Evolutionary conservation across 1,139 yeast species (phyloP).

Genomic region (Suhomyces chickasaworum): DNA sequence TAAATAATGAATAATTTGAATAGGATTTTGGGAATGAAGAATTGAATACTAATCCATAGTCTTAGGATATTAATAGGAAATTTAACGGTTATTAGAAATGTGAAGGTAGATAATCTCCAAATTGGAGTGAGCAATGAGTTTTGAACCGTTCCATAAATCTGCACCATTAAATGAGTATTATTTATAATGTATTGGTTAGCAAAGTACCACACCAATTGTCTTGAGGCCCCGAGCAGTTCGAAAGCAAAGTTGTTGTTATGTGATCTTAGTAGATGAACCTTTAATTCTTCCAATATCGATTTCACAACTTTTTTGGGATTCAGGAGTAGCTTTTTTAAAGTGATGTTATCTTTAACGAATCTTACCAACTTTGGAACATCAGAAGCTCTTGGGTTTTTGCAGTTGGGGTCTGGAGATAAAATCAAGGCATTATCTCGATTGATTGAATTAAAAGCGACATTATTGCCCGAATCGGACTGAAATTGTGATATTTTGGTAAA

Average conservation of each 20-base stretch:
- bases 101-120: constrained; percentile 6
- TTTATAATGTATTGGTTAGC: constrained; percentile 18
- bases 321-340: neutral
- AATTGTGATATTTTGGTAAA: neutral
- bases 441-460: neutral
- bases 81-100: constrained; percentile 16
- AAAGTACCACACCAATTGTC: constrained; percentile 22
- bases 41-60: constrained; percentile 19
- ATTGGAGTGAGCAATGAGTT: neutral
- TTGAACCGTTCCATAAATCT: neutral
- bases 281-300: constrained; percentile 6
- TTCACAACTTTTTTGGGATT: constrained; percentile 8
- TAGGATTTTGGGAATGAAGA: constrained; percentile 25
- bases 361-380: neutral
- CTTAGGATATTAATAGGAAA: constrained; percentile 23
- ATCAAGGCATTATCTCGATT: neutral
- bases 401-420: neutral
- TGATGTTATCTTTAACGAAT: constrained; percentile 6
- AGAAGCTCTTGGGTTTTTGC: neutral
- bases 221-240: constrained; percentile 15
- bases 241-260: constrained; percentile 5
- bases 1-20: constrained; percentile 20
- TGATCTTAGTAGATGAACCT: constrained; percentile 10
- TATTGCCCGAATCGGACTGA: neutral
- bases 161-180: constrained; percentile 7